Conservation (phyloP, 495 filamentous ascomycete species). For the Trichoderma erinaceum region DNA sequence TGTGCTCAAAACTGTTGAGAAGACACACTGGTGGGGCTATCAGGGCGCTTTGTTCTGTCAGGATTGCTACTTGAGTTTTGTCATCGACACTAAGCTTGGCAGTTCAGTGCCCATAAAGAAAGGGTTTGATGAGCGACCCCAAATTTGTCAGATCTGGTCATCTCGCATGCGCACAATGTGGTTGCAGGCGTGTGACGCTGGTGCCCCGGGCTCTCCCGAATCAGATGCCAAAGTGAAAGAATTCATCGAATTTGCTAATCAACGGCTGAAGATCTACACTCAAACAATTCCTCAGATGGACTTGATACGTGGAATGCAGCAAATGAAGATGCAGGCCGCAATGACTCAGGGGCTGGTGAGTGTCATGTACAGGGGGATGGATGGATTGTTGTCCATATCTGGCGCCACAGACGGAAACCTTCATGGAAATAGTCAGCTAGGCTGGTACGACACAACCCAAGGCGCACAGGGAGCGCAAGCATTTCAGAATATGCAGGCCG, state of each 20-base stretch:
- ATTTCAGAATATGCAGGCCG: background rate
- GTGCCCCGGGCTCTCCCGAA: background rate
- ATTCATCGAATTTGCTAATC: background rate
- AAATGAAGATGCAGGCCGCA: background rate
- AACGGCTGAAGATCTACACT: background rate
- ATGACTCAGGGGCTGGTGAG: background rate
- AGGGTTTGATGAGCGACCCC: background rate
- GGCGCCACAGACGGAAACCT: background rate
- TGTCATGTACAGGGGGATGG: background rate
- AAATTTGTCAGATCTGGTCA: conserved; percentile 1
- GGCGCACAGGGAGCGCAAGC: background rate
- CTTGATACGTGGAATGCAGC: background rate
- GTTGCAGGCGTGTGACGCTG: background rate
- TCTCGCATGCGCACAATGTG: conserved; percentile 4
- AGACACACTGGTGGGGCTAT: background rate
- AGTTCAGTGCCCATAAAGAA: background rate
- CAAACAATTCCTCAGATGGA: background rate
- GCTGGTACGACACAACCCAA: background rate
- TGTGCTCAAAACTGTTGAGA: background rate
- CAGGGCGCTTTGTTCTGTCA: background rate
- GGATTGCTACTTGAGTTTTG: background rate
- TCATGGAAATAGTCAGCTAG: background rate
- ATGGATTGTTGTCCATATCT: background rate
- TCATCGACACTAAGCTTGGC: background rate
- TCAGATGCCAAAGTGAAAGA: background rate